Percentiles rank a stretch among this genome's conserved stretches.
Conservation (phyloP, 345 rosid species). For the Anacardium occidentale region DNA sequence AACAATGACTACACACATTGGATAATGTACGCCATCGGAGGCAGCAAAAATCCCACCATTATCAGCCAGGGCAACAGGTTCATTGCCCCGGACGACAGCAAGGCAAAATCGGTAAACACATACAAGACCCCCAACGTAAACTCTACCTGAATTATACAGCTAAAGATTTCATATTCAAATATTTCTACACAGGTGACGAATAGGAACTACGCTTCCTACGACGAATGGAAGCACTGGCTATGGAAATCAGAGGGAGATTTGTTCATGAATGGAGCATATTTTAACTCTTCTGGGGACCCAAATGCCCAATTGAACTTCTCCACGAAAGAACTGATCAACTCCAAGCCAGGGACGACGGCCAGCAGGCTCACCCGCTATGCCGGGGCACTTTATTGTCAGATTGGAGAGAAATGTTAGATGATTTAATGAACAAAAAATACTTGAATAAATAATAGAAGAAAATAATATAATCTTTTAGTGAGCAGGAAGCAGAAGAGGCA, state of each 20-base stretch:
- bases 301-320: conserved; percentile 5
- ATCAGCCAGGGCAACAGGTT: conserved; percentile 75
- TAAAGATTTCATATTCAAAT: too few relatives aligned
- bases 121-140: too few relatives aligned
- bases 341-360: conserved; percentile 31
- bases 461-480: too few relatives aligned
- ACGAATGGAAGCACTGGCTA: conserved; percentile 60
- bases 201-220: conserved; percentile 43
- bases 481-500: too few relatives aligned
- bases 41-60: conserved; percentile 61
- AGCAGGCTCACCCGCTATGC: conserved; percentile 38
- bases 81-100: conserved; percentile 50
- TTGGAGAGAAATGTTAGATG: conserved; percentile 10
- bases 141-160: too few relatives aligned
- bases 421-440: not conserved
- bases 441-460: not conserved
- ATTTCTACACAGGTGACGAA: conserved; percentile 48
- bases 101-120: conserved; percentile 45
- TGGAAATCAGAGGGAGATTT: conserved; percentile 73
- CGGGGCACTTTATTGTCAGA: conserved; percentile 39
- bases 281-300: conserved; percentile 47
- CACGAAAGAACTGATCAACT: conserved; percentile 33
- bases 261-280: conserved; percentile 61
- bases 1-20: conserved; percentile 81
- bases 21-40: conserved; percentile 75